phyloP scores from a whole-genome alignment of 352 stramenopile genomes.

The Globisporangium sylvaticum region DNA sequence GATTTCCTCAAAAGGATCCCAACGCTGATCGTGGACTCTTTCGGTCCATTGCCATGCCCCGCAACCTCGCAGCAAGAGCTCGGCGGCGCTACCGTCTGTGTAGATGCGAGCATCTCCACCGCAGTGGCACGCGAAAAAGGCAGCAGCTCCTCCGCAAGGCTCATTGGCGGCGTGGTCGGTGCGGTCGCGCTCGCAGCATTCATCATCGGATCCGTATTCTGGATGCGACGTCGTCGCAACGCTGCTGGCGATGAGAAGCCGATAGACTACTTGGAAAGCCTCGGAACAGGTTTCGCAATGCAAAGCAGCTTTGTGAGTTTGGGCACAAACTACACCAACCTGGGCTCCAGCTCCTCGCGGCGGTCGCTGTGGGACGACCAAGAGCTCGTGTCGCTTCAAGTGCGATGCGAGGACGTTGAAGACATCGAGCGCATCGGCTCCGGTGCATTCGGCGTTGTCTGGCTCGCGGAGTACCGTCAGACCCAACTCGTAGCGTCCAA shows the following conservation, averaged over 20 bases:
- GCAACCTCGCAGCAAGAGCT: slow-evolving; percentile 3
- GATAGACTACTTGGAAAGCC: slow-evolving; percentile 2
- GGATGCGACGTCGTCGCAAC: slow-evolving; percentile 3
- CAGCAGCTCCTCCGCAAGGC: not conserved
- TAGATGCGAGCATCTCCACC: not conserved
- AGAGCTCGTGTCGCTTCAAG: slow-evolving; percentile 43
- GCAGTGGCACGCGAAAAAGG: not conserved
- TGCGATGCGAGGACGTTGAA: slow-evolving; percentile 43
- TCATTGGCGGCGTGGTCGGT: slow-evolving; percentile 6
- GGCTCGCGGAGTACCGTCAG: slow-evolving; percentile 39
- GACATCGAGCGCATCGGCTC: slow-evolving; percentile 45
- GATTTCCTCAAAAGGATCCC: slow-evolving; percentile 8
- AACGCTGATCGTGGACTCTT: slow-evolving; percentile 11
- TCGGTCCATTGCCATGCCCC: slow-evolving; percentile 4
- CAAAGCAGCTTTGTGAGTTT: not conserved
- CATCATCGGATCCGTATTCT: slow-evolving; percentile 7
- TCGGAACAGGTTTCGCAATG: not conserved
- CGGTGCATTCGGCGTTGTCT: slow-evolving; percentile 45
- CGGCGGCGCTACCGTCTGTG: not conserved
- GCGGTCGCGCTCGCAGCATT: not conserved
- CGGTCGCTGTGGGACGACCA: slow-evolving; percentile 51
- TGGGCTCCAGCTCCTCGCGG: slow-evolving; percentile 6
- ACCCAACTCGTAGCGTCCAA: slow-evolving; percentile 45
- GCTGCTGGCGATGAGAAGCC: not conserved
- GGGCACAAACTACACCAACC: slow-evolving; percentile 7